A percentile compares a stretch with the other conserved stretches of the same genome.
Evolutionary conservation across 2,329 filamentous ascomycete genomes (phyloP).

Genomic region (Alternaria infectoria): DNA sequence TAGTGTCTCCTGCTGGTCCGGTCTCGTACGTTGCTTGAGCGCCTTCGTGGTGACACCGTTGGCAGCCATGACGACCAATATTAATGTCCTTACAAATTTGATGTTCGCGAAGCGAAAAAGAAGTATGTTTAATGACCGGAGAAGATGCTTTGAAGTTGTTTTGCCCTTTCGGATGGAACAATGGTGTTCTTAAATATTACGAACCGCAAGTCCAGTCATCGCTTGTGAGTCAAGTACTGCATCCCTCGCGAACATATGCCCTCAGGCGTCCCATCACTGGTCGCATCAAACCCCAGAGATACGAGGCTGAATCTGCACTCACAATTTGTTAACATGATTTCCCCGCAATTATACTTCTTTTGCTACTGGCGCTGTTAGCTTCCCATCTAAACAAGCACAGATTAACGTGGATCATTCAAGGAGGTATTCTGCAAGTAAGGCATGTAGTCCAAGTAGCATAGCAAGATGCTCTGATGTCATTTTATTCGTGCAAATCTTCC

Average conservation of each 20-base stretch:
- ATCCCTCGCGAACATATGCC: background rate
- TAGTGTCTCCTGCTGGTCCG: background rate
- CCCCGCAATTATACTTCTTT: background rate
- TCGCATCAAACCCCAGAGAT: background rate
- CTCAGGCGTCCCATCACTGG: background rate
- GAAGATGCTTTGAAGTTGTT: background rate
- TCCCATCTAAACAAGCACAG: background rate
- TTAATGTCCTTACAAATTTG: background rate
- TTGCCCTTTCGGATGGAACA: background rate
- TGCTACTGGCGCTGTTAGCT: background rate
- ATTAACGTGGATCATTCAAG: background rate
- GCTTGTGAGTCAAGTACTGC: background rate
- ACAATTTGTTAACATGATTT: background rate
- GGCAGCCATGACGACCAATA: background rate
- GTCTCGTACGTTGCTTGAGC: background rate
- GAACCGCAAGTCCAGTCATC: background rate
- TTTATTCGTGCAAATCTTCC: background rate
- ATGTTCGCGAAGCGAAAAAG: background rate
- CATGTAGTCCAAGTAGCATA: background rate
- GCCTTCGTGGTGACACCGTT: background rate
- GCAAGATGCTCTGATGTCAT: background rate
- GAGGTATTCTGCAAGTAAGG: background rate
- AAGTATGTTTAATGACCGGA: background rate
- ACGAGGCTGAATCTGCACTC: background rate
- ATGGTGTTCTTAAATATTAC: background rate